Evolutionary conservation across 2,329 filamentous ascomycete species (phyloP).

Genomic region (Fusarium sp.): DNA sequence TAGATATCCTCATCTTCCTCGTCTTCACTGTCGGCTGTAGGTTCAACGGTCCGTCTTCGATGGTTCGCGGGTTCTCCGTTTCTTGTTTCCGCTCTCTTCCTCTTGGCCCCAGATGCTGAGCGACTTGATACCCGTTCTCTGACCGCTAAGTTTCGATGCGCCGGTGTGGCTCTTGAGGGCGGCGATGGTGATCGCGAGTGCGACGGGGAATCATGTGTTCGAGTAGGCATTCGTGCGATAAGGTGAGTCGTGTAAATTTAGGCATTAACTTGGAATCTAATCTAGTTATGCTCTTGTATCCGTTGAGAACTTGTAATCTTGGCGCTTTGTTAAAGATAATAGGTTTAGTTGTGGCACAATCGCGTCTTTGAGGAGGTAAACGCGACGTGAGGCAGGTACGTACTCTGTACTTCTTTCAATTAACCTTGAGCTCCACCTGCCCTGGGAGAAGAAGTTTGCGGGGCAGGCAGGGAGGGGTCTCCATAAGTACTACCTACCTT

Average conservation of each 20-base stretch:
- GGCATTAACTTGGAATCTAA: neutral
- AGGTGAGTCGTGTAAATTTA: neutral
- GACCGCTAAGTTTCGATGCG: slow-evolving; percentile 36
- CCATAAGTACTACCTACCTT: neutral
- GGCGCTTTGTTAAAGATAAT: neutral
- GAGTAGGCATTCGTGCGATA: slow-evolving; percentile 40
- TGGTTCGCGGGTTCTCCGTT: slow-evolving; percentile 32
- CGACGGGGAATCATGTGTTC: slow-evolving; percentile 32
- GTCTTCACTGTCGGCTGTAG: slow-evolving; percentile 30
- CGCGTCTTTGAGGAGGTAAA: neutral
- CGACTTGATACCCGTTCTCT: slow-evolving; percentile 38
- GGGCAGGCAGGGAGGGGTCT: neutral
- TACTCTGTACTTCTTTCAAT: slow-evolving; percentile 15
- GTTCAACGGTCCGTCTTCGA: slow-evolving; percentile 40
- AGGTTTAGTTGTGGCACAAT: neutral
- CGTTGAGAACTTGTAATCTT: neutral
- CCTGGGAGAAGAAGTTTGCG: neutral
- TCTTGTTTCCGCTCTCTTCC: slow-evolving; percentile 43
- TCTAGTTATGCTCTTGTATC: neutral
- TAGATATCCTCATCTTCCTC: slow-evolving; percentile 59
- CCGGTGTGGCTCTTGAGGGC: slow-evolving; percentile 25
- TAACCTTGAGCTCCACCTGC: neutral
- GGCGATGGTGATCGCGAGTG: slow-evolving; percentile 34
- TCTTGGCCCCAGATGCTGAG: slow-evolving; percentile 41
- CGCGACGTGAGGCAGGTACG: slow-evolving; percentile 5